phyloP scores from a whole-genome alignment of 257 asterid species.

The Gentiana straminea region DNA sequence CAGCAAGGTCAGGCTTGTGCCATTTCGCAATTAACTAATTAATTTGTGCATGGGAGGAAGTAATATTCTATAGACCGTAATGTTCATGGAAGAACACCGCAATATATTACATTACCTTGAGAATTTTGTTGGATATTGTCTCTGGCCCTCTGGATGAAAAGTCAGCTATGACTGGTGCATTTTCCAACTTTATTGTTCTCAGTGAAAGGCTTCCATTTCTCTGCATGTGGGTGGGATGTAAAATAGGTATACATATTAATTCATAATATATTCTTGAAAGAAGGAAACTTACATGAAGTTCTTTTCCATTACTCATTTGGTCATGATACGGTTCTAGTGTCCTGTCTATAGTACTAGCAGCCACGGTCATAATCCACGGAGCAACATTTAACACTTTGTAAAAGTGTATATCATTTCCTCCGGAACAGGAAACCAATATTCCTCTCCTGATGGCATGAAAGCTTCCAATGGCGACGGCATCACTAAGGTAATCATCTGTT shows the following conservation, averaged over 20 bases:
- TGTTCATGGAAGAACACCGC: too few relatives aligned
- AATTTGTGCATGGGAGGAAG: too few relatives aligned
- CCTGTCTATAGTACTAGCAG: constrained; percentile 20
- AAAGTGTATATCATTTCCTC: constrained; percentile 5
- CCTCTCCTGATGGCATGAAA: constrained; percentile 24
- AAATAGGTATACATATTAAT: too few relatives aligned
- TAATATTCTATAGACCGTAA: too few relatives aligned
- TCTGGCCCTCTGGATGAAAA: constrained; percentile 86
- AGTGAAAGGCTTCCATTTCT: too few relatives aligned
- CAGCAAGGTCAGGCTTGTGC: constrained; percentile 74
- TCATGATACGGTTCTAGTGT: constrained; percentile 2
- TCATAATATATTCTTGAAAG: too few relatives aligned
- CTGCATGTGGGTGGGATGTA: too few relatives aligned
- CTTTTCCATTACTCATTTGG: constrained; percentile 14
- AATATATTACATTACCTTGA: constrained; percentile 36
- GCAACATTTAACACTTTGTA: constrained; percentile 12
- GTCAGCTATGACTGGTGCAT: constrained; percentile 40
- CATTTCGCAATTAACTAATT: too few relatives aligned
- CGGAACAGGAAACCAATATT: constrained; percentile 14
- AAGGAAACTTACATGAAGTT: background rate
- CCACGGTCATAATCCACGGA: constrained; percentile 23
- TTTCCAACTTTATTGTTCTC: background rate
- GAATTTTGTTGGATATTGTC: constrained; percentile 26
- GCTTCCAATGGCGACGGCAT: constrained; percentile 14
- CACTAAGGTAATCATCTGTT: background rate